These are phyloP conservation scores for Melaleuca alternifolia DNA, from an alignment of 345 rosid genomes.

Conservation along the genomic window DNA sequence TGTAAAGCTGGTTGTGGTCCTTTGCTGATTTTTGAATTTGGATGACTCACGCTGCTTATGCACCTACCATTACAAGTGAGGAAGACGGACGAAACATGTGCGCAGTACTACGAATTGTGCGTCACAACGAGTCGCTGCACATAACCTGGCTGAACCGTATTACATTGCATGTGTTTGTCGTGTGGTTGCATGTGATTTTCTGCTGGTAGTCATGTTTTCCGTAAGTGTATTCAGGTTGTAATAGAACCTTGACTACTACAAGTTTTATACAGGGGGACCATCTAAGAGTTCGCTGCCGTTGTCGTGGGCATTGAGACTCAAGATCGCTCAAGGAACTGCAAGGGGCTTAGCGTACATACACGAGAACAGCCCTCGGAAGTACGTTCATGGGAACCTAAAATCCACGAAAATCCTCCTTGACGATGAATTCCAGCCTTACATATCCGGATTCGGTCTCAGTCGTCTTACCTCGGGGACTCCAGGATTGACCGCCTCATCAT, in stretches of 20 bases:
- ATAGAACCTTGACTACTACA: not conserved
- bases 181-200: not conserved
- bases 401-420: constrained; percentile 81
- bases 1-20: no score
- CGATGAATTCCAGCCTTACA: constrained; percentile 66
- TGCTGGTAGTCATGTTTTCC: not conserved
- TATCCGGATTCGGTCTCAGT: constrained; percentile 68
- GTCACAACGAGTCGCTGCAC: not conserved
- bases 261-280: constrained; percentile 36
- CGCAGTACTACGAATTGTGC: no score
- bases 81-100: no score
- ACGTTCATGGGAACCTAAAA: constrained; percentile 72
- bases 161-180: not conserved
- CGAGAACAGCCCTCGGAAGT: constrained; percentile 62
- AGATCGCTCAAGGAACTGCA: constrained; percentile 82
- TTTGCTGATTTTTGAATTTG: not conserved
- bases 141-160: not conserved
- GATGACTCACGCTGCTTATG: not conserved
- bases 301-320: constrained; percentile 70
- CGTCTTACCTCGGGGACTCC: constrained; percentile 43
- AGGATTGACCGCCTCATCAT: constrained; percentile 22
- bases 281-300: constrained; percentile 35
- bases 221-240: not conserved
- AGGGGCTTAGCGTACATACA: constrained; percentile 80
- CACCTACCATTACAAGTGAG: no score